Percentiles rank a stretch among this genome's conserved stretches.
Conservation (phyloP, 345 rosid genomes). For the Acer negundo region DNA sequence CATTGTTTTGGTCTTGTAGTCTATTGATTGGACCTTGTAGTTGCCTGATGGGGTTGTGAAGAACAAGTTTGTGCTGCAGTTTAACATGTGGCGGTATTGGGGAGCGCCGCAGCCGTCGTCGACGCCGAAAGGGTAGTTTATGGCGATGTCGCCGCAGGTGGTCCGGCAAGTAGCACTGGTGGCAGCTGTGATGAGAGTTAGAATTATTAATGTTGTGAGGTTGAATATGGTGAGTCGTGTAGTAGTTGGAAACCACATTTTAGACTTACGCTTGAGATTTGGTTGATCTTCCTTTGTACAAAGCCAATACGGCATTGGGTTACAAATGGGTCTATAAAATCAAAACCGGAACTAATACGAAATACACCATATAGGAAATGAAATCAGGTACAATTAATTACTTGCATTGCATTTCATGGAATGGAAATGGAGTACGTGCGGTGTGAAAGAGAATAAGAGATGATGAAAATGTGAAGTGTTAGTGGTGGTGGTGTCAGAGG, state of each 20-base stretch:
- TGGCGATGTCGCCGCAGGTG: conserved; percentile 61
- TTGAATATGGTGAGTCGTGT: conserved; percentile 12
- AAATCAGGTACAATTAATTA: background rate
- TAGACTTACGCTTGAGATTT: background rate
- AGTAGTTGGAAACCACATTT: conserved; percentile 8
- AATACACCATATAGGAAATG: no score
- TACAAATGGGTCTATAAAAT: no score
- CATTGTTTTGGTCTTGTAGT: conserved; percentile 61
- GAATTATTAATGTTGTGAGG: background rate
- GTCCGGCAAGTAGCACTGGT: conserved; percentile 44
- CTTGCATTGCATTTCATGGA: background rate
- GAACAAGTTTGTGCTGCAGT: conserved; percentile 67
- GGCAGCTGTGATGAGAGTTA: background rate
- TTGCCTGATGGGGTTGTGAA: conserved; percentile 76
- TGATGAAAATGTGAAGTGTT: background rate
- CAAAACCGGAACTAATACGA: no score
- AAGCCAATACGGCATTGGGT: no score
- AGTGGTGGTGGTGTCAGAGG: background rate
- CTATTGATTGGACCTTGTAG: conserved; percentile 82
- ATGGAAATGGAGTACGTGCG: background rate
- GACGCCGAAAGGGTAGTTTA: conserved; percentile 80
- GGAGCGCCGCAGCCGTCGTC: conserved; percentile 94
- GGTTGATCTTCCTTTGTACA: no score
- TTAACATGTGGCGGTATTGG: conserved; percentile 67
- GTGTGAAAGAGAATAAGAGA: background rate